These are phyloP conservation scores for Neofusicoccum kwambonambiense DNA, from an alignment of 2,329 filamentous ascomycete species.

Conservation along the genomic window DNA sequence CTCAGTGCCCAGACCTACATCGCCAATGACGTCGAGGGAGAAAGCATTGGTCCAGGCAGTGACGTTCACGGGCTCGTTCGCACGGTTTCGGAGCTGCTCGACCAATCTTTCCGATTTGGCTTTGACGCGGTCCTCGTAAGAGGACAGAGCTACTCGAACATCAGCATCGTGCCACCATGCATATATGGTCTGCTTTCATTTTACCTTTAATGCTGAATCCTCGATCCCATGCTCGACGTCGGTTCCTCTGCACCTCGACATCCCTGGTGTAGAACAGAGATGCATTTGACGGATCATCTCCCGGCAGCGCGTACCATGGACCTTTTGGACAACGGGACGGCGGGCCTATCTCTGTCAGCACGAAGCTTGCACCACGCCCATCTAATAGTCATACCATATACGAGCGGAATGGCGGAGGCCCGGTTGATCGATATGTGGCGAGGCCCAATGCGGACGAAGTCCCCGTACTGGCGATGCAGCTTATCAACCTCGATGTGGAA, in stretches of 20 bases:
- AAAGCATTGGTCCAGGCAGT: constrained; percentile 41
- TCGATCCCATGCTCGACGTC: constrained; percentile 34
- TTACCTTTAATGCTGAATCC: constrained; percentile 30
- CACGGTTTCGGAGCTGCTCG: constrained; percentile 26
- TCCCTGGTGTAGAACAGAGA: constrained; percentile 30
- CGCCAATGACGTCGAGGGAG: constrained; percentile 51
- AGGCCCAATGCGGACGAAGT: constrained; percentile 21
- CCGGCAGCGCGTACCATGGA: neutral
- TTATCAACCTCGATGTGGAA: constrained; percentile 15
- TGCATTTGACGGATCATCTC: constrained; percentile 22
- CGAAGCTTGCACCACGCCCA: constrained; percentile 31
- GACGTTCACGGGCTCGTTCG: constrained; percentile 25
- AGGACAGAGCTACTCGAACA: constrained; percentile 22
- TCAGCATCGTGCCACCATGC: neutral
- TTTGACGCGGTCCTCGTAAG: constrained; percentile 35
- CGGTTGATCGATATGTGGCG: constrained; percentile 29
- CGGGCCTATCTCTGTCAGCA: constrained; percentile 32
- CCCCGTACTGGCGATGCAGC: constrained; percentile 12
- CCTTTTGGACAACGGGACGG: constrained; percentile 36
- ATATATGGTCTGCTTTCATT: neutral
- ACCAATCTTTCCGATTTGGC: constrained; percentile 30
- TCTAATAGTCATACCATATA: neutral
- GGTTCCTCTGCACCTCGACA: constrained; percentile 30
- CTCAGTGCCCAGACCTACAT: constrained; percentile 42
- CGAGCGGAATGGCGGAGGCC: constrained; percentile 23